phyloP scores from a whole-genome alignment of 23 red algal species.

The Porphyridium purpureum region DNA sequence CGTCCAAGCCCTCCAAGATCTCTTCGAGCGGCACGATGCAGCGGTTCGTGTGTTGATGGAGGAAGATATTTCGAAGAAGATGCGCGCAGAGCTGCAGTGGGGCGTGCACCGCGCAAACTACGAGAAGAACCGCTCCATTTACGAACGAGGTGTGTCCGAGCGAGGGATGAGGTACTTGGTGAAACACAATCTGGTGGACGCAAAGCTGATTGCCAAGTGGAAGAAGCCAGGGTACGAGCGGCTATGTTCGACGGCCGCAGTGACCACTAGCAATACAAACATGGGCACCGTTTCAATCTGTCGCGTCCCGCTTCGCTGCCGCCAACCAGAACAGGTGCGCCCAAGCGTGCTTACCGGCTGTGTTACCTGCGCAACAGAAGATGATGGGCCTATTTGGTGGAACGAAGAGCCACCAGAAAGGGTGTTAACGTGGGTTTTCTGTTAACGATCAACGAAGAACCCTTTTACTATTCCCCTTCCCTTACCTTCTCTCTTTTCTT shows the following conservation, averaged over 20 bases:
- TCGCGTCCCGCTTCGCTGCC: constrained; percentile 34
- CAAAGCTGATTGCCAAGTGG: constrained; percentile 66
- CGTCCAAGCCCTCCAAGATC: constrained; percentile 16
- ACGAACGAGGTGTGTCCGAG: constrained; percentile 30
- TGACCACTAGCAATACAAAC: constrained; percentile 44
- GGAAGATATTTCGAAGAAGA: constrained; percentile 42
- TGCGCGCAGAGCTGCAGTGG: constrained; percentile 50
- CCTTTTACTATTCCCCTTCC: no score
- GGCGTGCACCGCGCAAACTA: constrained; percentile 58
- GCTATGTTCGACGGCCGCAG: constrained; percentile 34
- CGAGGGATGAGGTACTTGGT: constrained; percentile 46
- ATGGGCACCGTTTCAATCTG: constrained; percentile 54
- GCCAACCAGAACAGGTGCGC: constrained; percentile 48
- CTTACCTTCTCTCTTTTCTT: no score
- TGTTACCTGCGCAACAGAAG: constrained; percentile 59
- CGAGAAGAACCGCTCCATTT: constrained; percentile 77
- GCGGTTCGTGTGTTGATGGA: constrained; percentile 46
- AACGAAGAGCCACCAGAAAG: constrained; percentile 75
- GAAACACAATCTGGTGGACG: constrained; percentile 44
- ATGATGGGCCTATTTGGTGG: constrained; percentile 86
- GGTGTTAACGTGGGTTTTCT: no score
- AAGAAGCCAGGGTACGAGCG: constrained; percentile 64
- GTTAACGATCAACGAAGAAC: no score
- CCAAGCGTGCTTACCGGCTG: constrained; percentile 80
- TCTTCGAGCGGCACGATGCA: constrained; percentile 35